Evolutionary conservation across 140 eudicot species (phyloP).

Genomic region (Erigeron philadelphicus): DNA sequence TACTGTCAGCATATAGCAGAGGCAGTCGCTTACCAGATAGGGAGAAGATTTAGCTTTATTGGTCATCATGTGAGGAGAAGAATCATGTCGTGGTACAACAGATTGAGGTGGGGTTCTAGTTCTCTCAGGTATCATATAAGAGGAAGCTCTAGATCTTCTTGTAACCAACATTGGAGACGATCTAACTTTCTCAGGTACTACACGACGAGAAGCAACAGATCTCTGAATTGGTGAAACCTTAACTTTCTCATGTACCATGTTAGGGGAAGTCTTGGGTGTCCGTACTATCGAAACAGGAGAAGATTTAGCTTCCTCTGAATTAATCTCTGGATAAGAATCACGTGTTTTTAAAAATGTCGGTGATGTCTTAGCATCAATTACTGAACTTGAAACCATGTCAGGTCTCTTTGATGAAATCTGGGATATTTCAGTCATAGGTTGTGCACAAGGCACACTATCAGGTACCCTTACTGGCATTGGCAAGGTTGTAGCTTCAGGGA

Average conservation of each 20-base stretch:
- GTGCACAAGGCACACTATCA: slow-evolving; percentile 10
- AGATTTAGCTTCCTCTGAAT: slow-evolving; percentile 20
- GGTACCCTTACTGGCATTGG: slow-evolving; percentile 3
- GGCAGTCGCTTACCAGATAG: slow-evolving; percentile 5
- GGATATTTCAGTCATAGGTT: slow-evolving; percentile 17
- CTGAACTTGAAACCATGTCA: slow-evolving; percentile 8
- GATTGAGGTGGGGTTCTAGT: slow-evolving; percentile 23
- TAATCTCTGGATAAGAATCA: slow-evolving; percentile 16
- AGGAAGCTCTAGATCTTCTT: slow-evolving; percentile 20
- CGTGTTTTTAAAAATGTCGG: slow-evolving; percentile 5
- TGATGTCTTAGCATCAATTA: slow-evolving; percentile 20
- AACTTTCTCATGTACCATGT: slow-evolving; percentile 24
- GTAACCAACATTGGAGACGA: slow-evolving; percentile 23
- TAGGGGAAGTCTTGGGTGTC: slow-evolving; percentile 24
- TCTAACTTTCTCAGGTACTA: slow-evolving; percentile 24
- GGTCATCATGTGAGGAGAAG: slow-evolving; percentile 3
- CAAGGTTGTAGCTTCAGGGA: slow-evolving; percentile 14
- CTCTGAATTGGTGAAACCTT: slow-evolving; percentile 24
- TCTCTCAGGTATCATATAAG: slow-evolving; percentile 11
- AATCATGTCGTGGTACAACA: slow-evolving; percentile 15
- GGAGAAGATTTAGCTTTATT: slow-evolving; percentile 15
- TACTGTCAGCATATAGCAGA: no score
- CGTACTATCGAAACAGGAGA: slow-evolving; percentile 21
- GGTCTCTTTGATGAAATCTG: slow-evolving; percentile 7
- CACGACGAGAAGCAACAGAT: slow-evolving; percentile 23